Evolutionary conservation across 371 early-diverging fungal species (phyloP).

Genomic region (Mortierella sp.): DNA sequence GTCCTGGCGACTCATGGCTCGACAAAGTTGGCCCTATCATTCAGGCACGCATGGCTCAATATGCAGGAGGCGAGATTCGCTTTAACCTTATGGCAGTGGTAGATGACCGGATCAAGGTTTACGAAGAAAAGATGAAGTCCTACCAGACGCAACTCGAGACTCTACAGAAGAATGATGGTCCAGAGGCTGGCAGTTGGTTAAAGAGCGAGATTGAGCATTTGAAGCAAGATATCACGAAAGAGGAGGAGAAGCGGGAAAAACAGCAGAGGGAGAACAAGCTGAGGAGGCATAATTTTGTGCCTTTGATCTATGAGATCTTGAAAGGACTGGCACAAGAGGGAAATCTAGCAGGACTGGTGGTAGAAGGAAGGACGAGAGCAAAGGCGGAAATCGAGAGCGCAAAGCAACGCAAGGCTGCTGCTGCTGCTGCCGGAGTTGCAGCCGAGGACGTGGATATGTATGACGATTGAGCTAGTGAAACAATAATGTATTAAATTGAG

Average conservation of each 20-base stretch:
- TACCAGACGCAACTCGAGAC: slow-evolving; percentile 55
- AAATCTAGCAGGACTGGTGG: slow-evolving; percentile 62
- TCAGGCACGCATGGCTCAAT: slow-evolving; percentile 74
- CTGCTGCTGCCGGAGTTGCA: slow-evolving; percentile 10
- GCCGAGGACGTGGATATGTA: slow-evolving; percentile 31
- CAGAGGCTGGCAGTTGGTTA: slow-evolving; percentile 41
- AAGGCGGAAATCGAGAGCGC: slow-evolving; percentile 49
- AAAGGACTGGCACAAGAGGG: slow-evolving; percentile 74
- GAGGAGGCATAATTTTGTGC: slow-evolving; percentile 87
- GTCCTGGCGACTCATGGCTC: slow-evolving; percentile 77
- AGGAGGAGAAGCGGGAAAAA: slow-evolving; percentile 54
- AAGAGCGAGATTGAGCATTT: slow-evolving; percentile 41
- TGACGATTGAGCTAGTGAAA: slow-evolving; percentile 7
- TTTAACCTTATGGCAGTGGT: slow-evolving; percentile 92
- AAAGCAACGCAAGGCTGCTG: slow-evolving; percentile 40
- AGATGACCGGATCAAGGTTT: slow-evolving; percentile 68
- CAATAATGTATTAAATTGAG: too few relatives aligned
- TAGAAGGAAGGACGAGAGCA: slow-evolving; percentile 66
- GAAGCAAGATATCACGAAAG: slow-evolving; percentile 38
- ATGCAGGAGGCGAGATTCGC: slow-evolving; percentile 73
- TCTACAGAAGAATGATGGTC: slow-evolving; percentile 46
- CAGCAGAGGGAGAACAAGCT: slow-evolving; percentile 76
- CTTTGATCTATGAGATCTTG: slow-evolving; percentile 76
- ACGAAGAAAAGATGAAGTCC: slow-evolving; percentile 63
- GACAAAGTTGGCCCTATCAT: slow-evolving; percentile 77